These are phyloP conservation scores for Ilex paraguariensis DNA, from an alignment of 305 asterid genomes.

Conservation along the genomic window DNA sequence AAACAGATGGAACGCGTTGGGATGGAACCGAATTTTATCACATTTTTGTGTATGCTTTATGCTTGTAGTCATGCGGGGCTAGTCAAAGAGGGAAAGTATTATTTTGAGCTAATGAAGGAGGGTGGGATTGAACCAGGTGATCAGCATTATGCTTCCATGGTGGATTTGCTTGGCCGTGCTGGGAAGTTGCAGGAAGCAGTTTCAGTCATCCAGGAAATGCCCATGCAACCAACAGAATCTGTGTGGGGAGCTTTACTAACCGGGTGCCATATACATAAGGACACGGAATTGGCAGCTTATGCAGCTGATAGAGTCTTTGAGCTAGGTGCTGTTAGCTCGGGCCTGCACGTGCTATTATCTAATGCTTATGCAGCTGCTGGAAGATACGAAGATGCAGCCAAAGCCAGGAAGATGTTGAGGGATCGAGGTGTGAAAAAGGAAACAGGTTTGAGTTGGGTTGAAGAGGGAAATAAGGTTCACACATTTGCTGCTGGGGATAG, in stretches of 20 bases:
- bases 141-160: conserved; percentile 81
- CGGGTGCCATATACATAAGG: conserved; percentile 64
- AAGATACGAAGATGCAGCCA: conserved; percentile 76
- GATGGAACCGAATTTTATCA: conserved; percentile 62
- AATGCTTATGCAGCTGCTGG: conserved; percentile 77
- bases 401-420: conserved; percentile 58
- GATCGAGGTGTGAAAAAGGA: conserved; percentile 76
- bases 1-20: conserved; percentile 37
- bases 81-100: conserved; percentile 54
- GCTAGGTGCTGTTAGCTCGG: conserved; percentile 63
- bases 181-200: conserved; percentile 66
- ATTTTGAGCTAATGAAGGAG: conserved; percentile 61
- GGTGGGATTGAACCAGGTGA: conserved; percentile 52
- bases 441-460: conserved; percentile 88
- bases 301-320: conserved; percentile 68
- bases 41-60: conserved; percentile 55
- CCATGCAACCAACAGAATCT: conserved; percentile 65
- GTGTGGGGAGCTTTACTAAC: conserved; percentile 84
- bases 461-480: conserved; percentile 68
- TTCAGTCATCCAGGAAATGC: conserved; percentile 59
- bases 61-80: conserved; percentile 81
- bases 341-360: conserved; percentile 59
- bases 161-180: conserved; percentile 75
- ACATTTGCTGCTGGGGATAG: conserved; percentile 79
- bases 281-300: conserved; percentile 58